These are phyloP conservation scores for Alternaria sp. DNA, from an alignment of 2,329 filamentous ascomycete species.

Conservation along the genomic window DNA sequence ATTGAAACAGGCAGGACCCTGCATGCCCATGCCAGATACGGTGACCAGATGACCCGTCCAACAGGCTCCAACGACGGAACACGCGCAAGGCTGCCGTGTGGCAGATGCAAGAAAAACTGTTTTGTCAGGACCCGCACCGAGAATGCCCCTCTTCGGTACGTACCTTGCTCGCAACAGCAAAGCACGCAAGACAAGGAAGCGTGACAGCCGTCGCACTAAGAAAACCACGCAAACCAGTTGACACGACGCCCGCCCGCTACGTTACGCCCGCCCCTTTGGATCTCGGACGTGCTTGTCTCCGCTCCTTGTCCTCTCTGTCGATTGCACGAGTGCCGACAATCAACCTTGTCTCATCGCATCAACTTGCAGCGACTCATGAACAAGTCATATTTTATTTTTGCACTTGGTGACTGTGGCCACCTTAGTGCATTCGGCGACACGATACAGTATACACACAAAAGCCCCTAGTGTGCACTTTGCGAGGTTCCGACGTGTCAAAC, in stretches of 20 bases:
- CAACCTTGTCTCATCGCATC: background rate
- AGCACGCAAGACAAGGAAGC: background rate
- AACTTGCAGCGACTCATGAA: background rate
- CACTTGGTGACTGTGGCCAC: background rate
- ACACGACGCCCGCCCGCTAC: background rate
- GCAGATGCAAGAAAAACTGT: constrained; percentile 9
- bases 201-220: constrained; percentile 4
- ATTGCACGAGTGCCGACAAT: background rate
- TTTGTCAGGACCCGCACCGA: constrained; percentile 2
- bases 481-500: background rate
- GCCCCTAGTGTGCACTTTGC: background rate
- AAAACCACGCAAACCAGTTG: constrained; percentile 1
- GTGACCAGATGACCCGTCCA: constrained; percentile 9
- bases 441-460: background rate
- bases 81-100: constrained; percentile 7
- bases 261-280: background rate
- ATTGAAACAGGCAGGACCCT: constrained; percentile 11
- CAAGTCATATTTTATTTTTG: background rate
- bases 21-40: constrained; percentile 9
- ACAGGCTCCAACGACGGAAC: background rate
- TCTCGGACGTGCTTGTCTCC: background rate
- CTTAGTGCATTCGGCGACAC: background rate
- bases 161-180: constrained; percentile 1
- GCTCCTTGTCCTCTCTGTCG: background rate
- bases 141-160: background rate